These are phyloP conservation scores for Omphalotus guepiniiformis DNA, from an alignment of 768 basidiomycete genomes.

Conservation along the genomic window DNA sequence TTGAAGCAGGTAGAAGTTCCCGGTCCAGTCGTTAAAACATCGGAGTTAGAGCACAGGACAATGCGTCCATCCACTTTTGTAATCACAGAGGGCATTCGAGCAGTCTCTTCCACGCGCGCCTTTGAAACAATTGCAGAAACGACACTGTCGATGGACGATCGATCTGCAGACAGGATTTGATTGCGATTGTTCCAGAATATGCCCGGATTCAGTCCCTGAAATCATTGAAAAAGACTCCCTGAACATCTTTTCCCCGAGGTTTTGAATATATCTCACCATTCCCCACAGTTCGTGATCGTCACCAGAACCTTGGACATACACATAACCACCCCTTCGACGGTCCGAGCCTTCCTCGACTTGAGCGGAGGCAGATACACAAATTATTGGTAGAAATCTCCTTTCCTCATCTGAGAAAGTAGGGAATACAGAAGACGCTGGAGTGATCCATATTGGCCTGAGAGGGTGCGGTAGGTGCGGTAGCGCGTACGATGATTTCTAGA, in stretches of 20 bases:
- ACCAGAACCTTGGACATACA: conserved; percentile 91
- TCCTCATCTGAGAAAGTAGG: conserved; percentile 28
- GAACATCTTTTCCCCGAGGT: background rate
- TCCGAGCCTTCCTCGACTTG: conserved; percentile 58
- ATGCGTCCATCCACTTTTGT: conserved; percentile 36
- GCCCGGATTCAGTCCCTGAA: conserved; percentile 69
- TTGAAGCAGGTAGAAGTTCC: background rate
- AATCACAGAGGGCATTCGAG: conserved; percentile 22
- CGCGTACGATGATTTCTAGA: conserved; percentile 66
- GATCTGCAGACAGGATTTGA: conserved; percentile 40
- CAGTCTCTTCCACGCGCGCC: background rate
- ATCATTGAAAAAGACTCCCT: background rate
- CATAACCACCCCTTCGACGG: conserved; percentile 62
- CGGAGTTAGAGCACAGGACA: conserved; percentile 31
- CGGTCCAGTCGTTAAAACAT: conserved; percentile 14
- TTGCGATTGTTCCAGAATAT: conserved; percentile 64
- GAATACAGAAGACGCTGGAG: conserved; percentile 58
- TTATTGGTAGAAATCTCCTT: conserved; percentile 55
- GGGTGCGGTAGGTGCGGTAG: conserved; percentile 59
- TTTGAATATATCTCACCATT: conserved; percentile 39
- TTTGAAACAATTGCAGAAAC: conserved; percentile 21
- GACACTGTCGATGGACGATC: conserved; percentile 46
- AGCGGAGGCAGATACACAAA: conserved; percentile 86
- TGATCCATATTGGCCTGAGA: conserved; percentile 86
- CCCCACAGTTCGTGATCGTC: conserved; percentile 95